Conservation (phyloP, 176 grass and related monocot genomes). For the Microstegium vimineum region DNA sequence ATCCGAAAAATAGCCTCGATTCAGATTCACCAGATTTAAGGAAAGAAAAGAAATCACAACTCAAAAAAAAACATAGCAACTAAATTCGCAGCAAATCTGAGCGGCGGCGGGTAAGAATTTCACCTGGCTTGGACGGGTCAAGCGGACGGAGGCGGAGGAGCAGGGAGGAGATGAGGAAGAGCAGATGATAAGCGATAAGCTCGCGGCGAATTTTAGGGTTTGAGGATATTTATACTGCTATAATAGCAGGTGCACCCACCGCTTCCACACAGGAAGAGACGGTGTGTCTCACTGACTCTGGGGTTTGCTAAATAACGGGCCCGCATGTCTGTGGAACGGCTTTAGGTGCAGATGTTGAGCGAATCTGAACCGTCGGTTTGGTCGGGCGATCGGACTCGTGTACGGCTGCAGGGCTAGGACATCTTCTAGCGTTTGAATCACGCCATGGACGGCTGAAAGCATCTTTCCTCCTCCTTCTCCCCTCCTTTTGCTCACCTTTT, state of each 20-base stretch:
- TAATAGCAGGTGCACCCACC: neutral
- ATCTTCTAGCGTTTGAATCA: constrained; percentile 51
- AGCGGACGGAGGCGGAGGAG: neutral
- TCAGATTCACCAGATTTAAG: neutral
- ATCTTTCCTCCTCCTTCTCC: constrained; percentile 24
- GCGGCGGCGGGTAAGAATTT: neutral
- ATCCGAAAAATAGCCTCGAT: neutral
- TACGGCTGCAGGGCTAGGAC: constrained; percentile 8
- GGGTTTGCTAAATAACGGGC: rapidly evolving
- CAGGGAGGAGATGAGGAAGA: neutral
- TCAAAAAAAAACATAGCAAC: neutral
- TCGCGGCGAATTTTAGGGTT: constrained; percentile 45
- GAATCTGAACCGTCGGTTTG: constrained; percentile 8
- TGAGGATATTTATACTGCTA: constrained; percentile 3
- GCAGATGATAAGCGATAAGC: constrained; percentile 44
- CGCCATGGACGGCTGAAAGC: constrained; percentile 35
- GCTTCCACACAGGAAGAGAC: neutral
- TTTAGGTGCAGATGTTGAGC: too few species aligned
- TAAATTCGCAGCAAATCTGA: neutral
- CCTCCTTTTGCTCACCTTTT: neutral
- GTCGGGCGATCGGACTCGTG: constrained; percentile 4
- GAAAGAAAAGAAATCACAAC: neutral
- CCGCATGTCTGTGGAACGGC: neutral
- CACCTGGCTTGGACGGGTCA: constrained; percentile 32
- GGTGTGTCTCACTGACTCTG: neutral